A percentile compares a stretch with the other conserved stretches of the same genome.
These are phyloP conservation scores for Ploettnerulaceae sp. DNA, from an alignment of 2,329 filamentous ascomycete genomes.

Conservation along the genomic window DNA sequence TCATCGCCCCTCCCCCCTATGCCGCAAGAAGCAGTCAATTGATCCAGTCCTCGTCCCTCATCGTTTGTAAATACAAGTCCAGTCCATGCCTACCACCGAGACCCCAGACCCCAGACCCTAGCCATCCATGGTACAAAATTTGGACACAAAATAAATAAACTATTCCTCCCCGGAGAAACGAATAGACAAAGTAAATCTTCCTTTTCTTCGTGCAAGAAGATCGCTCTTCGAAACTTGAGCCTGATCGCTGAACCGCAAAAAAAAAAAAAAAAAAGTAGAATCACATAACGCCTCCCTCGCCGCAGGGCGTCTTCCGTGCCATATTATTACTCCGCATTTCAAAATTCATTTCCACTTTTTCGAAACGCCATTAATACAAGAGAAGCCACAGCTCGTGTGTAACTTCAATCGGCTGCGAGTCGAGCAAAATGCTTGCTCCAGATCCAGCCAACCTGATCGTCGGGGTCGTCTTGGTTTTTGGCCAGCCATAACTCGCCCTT, in stretches of 20 bases:
- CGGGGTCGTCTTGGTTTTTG: constrained; percentile 88
- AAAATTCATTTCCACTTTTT: constrained; percentile 1
- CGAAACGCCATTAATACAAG: constrained; percentile 28
- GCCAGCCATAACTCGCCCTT: constrained; percentile 98
- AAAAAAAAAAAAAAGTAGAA: not conserved
- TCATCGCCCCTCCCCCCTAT: not conserved
- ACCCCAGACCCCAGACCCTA: constrained; percentile 1
- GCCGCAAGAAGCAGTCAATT: not conserved
- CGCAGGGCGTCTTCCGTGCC: no score
- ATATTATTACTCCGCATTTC: no score
- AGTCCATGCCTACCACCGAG: no score
- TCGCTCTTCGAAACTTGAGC: not conserved
- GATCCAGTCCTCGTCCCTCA: constrained; percentile 2
- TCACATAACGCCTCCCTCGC: no score
- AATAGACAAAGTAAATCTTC: not conserved
- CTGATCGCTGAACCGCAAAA: not conserved
- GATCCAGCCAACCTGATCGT: constrained; percentile 84
- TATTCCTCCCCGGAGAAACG: no score
- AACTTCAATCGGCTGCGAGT: constrained; percentile 37
- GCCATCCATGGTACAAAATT: constrained; percentile 8
- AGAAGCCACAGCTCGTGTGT: not conserved
- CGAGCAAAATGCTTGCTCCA: constrained; percentile 96
- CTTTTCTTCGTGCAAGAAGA: not conserved
- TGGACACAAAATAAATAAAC: no score
- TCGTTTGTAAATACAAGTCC: not conserved